These are phyloP conservation scores for Allomyces arbusculus DNA, from an alignment of 192 early-diverging fungal genomes.

Conservation along the genomic window DNA sequence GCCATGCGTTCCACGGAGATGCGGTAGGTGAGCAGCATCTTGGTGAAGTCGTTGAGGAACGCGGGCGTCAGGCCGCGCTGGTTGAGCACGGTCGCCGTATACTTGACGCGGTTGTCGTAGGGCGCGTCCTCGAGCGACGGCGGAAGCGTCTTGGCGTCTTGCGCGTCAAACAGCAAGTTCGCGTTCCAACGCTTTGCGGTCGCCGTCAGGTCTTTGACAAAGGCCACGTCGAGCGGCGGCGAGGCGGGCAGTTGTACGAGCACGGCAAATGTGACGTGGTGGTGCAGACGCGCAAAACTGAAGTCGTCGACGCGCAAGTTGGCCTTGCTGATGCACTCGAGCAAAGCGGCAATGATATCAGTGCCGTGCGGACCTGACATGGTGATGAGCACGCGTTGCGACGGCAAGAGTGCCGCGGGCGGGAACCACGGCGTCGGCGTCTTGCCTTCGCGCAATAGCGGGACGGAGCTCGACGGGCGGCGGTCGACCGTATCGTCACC, in stretches of 20 bases:
- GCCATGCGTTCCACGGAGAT: conserved; percentile 78
- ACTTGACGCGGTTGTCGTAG: conserved; percentile 62
- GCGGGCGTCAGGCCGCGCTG: conserved; percentile 52
- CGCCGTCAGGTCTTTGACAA: conserved; percentile 55
- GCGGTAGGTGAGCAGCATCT: conserved; percentile 45
- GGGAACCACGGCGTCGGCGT: conserved; percentile 17
- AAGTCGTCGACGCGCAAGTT: conserved; percentile 68
- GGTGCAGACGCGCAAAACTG: conserved; percentile 68
- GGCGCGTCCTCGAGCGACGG: conserved; percentile 60
- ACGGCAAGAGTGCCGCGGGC: conserved; percentile 26
- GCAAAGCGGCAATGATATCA: conserved; percentile 68
- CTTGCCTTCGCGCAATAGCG: conserved; percentile 5
- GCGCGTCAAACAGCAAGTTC: conserved; percentile 58
- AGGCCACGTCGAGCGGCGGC: conserved; percentile 27
- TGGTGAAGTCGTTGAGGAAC: conserved; percentile 65
- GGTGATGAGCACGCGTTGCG: conserved; percentile 60
- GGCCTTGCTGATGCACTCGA: conserved; percentile 50
- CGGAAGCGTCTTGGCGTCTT: conserved; percentile 24
- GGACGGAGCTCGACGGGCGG: conserved; percentile 1
- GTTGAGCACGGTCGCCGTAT: conserved; percentile 69
- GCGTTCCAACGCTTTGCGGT: conserved; percentile 73
- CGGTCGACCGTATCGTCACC: conserved; percentile 6
- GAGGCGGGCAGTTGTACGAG: conserved; percentile 33
- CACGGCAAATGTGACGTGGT: conserved; percentile 88
- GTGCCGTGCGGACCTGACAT: conserved; percentile 75